phyloP scores from a whole-genome alignment of 75 land plant species.

The Pinus taeda region DNA sequence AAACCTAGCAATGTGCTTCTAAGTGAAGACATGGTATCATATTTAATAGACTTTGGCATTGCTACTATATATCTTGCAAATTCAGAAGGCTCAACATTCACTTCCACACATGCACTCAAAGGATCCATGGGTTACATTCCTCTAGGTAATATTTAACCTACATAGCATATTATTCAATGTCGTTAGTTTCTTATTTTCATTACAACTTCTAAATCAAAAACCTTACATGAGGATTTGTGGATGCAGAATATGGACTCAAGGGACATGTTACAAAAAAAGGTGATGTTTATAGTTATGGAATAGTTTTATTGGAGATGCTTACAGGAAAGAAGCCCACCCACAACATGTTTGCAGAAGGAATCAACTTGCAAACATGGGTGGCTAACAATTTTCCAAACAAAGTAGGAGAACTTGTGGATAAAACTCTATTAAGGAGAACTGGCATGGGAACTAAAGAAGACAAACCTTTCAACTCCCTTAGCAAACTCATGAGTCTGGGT shows the following conservation, averaged over 20 bases:
- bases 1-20: conserved; percentile 22
- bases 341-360: not conserved
- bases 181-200: not conserved
- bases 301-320: not conserved
- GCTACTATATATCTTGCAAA: conserved; percentile 3
- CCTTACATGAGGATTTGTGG: not conserved
- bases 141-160: not conserved
- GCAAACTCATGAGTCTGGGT: not conserved
- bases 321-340: not conserved
- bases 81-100: not conserved
- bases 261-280: not conserved
- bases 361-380: not conserved
- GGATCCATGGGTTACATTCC: conserved; percentile 7
- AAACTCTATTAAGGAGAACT: not conserved
- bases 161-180: not conserved
- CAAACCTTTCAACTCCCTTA: not conserved
- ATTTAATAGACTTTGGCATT: conserved; percentile 15
- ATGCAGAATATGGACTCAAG: not conserved
- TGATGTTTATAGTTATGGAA: conserved; percentile 5
- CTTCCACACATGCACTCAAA: conserved; percentile 1
- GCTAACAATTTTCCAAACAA: not conserved
- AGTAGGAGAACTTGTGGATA: not conserved
- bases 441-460: not conserved
- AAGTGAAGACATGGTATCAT: conserved; percentile 8
- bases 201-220: not conserved